These are phyloP conservation scores for Striga hermonthica DNA, from an alignment of 305 asterid genomes.

Conservation along the genomic window DNA sequence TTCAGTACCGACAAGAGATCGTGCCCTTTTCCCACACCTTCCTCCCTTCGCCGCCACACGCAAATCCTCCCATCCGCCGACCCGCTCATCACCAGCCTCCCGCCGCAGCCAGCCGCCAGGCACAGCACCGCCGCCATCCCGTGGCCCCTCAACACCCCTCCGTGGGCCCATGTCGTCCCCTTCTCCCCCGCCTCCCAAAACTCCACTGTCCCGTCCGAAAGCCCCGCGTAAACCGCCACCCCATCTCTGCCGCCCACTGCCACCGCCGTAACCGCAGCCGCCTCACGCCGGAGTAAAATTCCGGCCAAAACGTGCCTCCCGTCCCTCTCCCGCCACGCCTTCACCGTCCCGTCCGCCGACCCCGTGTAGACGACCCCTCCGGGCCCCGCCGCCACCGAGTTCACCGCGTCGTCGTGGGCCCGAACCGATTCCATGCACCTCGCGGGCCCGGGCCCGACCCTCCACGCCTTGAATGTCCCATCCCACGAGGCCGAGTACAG, in stretches of 20 bases:
- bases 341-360: conserved; percentile 81
- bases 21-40: conserved; percentile 38
- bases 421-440: conserved; percentile 77
- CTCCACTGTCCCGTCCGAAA: conserved; percentile 74
- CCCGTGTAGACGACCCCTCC: conserved; percentile 74
- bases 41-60: conserved; percentile 74
- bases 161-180: conserved; percentile 38
- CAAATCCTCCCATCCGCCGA: conserved; percentile 85
- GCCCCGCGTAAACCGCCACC: conserved; percentile 55
- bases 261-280: conserved; percentile 71
- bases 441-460: conserved; percentile 39
- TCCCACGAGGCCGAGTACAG: conserved; percentile 89
- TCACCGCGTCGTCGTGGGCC: conserved; percentile 88
- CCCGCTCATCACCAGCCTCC: conserved; percentile 67
- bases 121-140: conserved; percentile 84
- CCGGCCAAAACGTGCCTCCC: conserved; percentile 44
- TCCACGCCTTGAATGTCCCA: conserved; percentile 78
- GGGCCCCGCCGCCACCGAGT: conserved; percentile 53
- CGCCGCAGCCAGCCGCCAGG: conserved; percentile 38
- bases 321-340: conserved; percentile 66
- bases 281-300: conserved; percentile 29
- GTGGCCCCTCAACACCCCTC: conserved; percentile 76
- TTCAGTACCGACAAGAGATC: conserved; percentile 64
- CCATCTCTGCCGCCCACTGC: conserved; percentile 46
- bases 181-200: conserved; percentile 70